Evolutionary conservation across 1,284 basidiomycete genomes (phyloP).

Genomic region (Macrocybe sp.): DNA sequence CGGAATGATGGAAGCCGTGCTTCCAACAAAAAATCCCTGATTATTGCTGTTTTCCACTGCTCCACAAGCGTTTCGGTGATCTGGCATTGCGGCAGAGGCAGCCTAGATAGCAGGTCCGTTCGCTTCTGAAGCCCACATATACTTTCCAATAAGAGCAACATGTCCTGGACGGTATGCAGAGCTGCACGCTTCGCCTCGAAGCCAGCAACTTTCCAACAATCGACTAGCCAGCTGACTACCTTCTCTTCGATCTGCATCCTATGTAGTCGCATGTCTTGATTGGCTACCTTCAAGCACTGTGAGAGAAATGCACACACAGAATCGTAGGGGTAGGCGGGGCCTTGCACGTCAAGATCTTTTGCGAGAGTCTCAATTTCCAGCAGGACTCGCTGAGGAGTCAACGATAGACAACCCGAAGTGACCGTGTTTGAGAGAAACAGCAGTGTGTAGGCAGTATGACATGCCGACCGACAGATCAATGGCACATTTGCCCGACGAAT

Average conservation of each 20-base stretch:
- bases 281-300: conserved; percentile 60
- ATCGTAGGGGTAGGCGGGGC: conserved; percentile 80
- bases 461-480: conserved; percentile 72
- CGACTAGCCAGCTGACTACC: conserved; percentile 77
- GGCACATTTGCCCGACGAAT: conserved; percentile 68
- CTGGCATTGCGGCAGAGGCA: conserved; percentile 59
- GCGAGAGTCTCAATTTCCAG: conserved; percentile 72
- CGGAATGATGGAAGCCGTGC: conserved; percentile 52
- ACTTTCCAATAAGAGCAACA: conserved; percentile 58
- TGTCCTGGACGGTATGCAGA: conserved; percentile 52
- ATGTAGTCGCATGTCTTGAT: conserved; percentile 76
- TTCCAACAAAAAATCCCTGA: conserved; percentile 67
- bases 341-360: conserved; percentile 82
- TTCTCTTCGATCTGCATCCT: conserved; percentile 81
- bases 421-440: conserved; percentile 26
- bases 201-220: conserved; percentile 60
- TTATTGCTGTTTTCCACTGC: conserved; percentile 49
- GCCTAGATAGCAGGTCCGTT: conserved; percentile 39
- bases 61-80: conserved; percentile 58
- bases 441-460: conserved; percentile 64
- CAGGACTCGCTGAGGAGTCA: conserved; percentile 55
- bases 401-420: conserved; percentile 17
- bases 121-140: conserved; percentile 52
- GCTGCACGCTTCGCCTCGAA: conserved; percentile 39
- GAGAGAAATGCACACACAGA: conserved; percentile 80